Evolutionary conservation across 441 rosid genomes (phyloP).

Genomic region (Geranium incanum): DNA sequence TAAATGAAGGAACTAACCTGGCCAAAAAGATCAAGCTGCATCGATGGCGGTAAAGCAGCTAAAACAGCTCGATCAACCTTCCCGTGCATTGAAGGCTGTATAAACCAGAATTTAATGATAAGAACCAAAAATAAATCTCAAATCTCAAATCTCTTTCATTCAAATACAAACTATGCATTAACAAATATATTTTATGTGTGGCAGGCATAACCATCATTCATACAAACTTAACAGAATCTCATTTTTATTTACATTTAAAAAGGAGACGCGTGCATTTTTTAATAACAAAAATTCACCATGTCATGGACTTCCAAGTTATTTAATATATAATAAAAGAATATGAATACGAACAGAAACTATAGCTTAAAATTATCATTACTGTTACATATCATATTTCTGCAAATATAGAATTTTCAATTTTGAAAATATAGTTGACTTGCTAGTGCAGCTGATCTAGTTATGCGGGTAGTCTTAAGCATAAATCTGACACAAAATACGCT

Average conservation of each 20-base stretch:
- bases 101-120: slow-evolving; percentile 9
- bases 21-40: slow-evolving; percentile 93
- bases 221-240: not conserved
- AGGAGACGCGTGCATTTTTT: not conserved
- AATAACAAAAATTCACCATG: not conserved
- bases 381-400: not conserved
- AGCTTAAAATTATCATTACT: not conserved
- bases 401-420: not conserved
- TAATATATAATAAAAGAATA: not conserved
- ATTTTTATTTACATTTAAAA: not conserved
- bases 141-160: not conserved
- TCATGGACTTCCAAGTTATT: not conserved
- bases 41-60: slow-evolving; percentile 91
- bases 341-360: not conserved
- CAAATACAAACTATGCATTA: not conserved
- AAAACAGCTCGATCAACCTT: slow-evolving; percentile 80
- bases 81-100: slow-evolving; percentile 65
- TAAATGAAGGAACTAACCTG: slow-evolving; percentile 44
- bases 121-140: slow-evolving; percentile 3
- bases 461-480: not conserved
- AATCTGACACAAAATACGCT: not conserved
- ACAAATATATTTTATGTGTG: not conserved
- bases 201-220: not conserved
- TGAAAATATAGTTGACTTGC: not conserved
- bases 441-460: slow-evolving; percentile 3